These are phyloP conservation scores for Suillus luteus DNA, from an alignment of 768 basidiomycete species.

Conservation along the genomic window DNA sequence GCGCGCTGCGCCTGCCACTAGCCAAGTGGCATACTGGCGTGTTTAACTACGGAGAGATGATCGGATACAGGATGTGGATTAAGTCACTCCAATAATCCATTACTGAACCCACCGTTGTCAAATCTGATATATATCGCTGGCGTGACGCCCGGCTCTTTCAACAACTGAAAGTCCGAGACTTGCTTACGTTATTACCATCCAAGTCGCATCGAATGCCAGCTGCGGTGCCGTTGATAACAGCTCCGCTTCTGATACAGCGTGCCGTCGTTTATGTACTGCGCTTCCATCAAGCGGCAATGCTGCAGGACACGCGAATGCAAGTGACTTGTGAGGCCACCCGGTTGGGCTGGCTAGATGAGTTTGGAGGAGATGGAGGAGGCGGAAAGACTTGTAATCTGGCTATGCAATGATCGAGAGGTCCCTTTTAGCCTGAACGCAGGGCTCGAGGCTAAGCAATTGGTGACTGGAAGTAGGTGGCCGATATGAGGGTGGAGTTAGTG, in stretches of 20 bases:
- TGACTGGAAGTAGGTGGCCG: too few species aligned
- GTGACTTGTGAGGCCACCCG: slow-evolving; percentile 66
- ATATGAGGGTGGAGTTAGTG: too few species aligned
- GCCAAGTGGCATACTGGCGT: slow-evolving; percentile 79
- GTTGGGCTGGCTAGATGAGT: slow-evolving; percentile 37
- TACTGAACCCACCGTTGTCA: slow-evolving; percentile 72
- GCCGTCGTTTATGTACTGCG: slow-evolving; percentile 57
- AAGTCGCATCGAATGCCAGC: slow-evolving; percentile 84
- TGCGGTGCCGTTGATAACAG: slow-evolving; percentile 82
- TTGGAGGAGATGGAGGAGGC: too few species aligned
- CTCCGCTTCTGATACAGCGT: slow-evolving; percentile 71
- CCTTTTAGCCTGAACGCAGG: too few species aligned
- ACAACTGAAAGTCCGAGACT: slow-evolving; percentile 46
- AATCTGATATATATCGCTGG: slow-evolving; percentile 88
- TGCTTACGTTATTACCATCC: slow-evolving; percentile 1
- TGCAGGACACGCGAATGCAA: slow-evolving; percentile 71
- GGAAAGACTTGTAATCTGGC: too few species aligned
- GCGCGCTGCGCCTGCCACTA: slow-evolving; percentile 68
- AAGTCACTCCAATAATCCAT: slow-evolving; percentile 51
- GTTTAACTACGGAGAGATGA: slow-evolving; percentile 69
- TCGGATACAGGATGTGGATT: slow-evolving; percentile 86
- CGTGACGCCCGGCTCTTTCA: slow-evolving; percentile 77
- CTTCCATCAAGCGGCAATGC: slow-evolving; percentile 80
- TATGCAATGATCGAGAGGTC: too few species aligned
- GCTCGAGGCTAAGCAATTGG: too few species aligned